These are phyloP conservation scores for Cordyceps cicadae DNA, from an alignment of 2,329 filamentous ascomycete species.

Conservation along the genomic window DNA sequence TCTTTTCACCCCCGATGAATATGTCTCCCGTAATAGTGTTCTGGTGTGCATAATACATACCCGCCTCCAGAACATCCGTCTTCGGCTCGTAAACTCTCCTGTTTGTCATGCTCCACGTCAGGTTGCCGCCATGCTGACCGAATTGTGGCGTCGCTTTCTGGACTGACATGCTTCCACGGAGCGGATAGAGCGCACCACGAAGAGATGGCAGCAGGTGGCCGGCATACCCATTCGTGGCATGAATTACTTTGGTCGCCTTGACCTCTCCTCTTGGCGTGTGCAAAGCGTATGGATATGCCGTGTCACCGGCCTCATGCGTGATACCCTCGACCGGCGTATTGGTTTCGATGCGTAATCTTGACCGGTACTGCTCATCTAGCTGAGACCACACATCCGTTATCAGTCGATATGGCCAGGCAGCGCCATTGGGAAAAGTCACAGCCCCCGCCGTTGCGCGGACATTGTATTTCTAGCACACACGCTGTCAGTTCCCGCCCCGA, in stretches of 20 bases:
- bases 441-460: conserved; percentile 15
- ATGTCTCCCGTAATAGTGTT: conserved; percentile 26
- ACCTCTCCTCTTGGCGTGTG: conserved; percentile 29
- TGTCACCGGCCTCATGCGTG: neutral
- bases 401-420: conserved; percentile 32
- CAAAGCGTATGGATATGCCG: conserved; percentile 21
- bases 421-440: conserved; percentile 21
- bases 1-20: conserved; percentile 41
- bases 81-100: conserved; percentile 36
- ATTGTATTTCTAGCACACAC: conserved; percentile 17
- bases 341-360: conserved; percentile 22
- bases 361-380: conserved; percentile 20
- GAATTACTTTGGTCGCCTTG: conserved; percentile 26
- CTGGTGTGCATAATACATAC: conserved; percentile 5
- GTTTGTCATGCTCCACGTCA: conserved; percentile 30
- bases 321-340: conserved; percentile 23
- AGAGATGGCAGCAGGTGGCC: conserved; percentile 33
- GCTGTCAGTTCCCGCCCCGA: neutral
- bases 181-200: conserved; percentile 28
- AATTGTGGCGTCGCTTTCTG: conserved; percentile 23
- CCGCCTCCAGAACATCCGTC: conserved; percentile 28
- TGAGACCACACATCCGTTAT: conserved; percentile 26
- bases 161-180: conserved; percentile 35
- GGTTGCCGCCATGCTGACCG: neutral
- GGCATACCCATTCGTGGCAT: conserved; percentile 35